phyloP scores from a whole-genome alignment of 2,329 filamentous ascomycete species.

The Ascochyta pisi region DNA sequence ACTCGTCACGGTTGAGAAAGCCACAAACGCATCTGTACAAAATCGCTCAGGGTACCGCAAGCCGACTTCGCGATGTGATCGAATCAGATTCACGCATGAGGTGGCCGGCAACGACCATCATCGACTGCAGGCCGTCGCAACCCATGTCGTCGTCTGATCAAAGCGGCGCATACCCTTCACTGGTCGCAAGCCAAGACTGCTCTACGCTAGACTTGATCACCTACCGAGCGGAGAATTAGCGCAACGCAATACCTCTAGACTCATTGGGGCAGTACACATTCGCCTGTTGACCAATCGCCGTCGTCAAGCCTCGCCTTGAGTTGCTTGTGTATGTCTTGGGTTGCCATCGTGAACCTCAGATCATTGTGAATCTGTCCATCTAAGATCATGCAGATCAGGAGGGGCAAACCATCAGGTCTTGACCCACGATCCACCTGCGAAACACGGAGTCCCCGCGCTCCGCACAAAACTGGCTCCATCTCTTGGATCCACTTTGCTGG shows the following conservation, averaged over 20 bases:
- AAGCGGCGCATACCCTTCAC: constrained; percentile 3
- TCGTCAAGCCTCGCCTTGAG: constrained; percentile 12
- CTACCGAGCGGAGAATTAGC: constrained; percentile 10
- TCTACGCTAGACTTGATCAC: background rate
- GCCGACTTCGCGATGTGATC: background rate
- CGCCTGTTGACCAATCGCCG: constrained; percentile 9
- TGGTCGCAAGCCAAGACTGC: constrained; percentile 5
- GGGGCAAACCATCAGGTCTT: constrained; percentile 1
- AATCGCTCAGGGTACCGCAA: constrained; percentile 11
- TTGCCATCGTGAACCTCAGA: constrained; percentile 8
- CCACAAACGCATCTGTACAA: constrained; percentile 5
- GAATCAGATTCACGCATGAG: constrained; percentile 10
- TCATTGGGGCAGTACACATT: constrained; percentile 4
- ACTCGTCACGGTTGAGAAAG: constrained; percentile 11
- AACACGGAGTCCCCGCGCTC: constrained; percentile 18
- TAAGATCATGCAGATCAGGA: constrained; percentile 5
- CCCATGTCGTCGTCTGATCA: constrained; percentile 12
- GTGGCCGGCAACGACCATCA: constrained; percentile 1
- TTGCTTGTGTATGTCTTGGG: constrained; percentile 13
- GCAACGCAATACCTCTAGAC: constrained; percentile 3
- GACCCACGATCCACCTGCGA: background rate
- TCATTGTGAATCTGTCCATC: background rate
- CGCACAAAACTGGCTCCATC: constrained; percentile 9
- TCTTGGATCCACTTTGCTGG: constrained; percentile 15
- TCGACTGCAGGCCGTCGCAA: constrained; percentile 3